These are phyloP conservation scores for Hypoxylon fuscum DNA, from an alignment of 495 filamentous ascomycete genomes.

Conservation along the genomic window DNA sequence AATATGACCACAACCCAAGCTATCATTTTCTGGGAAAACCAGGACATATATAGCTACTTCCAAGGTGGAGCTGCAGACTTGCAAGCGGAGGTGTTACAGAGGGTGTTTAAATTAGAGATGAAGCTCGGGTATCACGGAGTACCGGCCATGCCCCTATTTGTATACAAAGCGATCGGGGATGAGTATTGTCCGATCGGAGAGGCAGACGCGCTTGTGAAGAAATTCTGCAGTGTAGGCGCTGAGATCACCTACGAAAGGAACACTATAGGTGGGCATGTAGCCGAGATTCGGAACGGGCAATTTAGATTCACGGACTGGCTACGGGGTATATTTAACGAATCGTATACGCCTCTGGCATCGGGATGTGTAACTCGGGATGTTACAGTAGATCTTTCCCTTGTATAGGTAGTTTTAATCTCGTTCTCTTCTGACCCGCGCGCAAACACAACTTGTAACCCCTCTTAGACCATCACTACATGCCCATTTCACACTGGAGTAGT, in stretches of 20 bases:
- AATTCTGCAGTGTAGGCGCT: slow-evolving; percentile 49
- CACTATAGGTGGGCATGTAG: slow-evolving; percentile 44
- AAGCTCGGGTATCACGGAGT: slow-evolving; percentile 54
- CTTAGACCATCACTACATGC: neutral
- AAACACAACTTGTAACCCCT: neutral
- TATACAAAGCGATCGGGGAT: slow-evolving; percentile 62
- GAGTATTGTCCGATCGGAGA: slow-evolving; percentile 53
- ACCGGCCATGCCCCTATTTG: slow-evolving; percentile 57
- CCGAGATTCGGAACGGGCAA: slow-evolving; percentile 36
- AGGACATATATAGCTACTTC: slow-evolving; percentile 56
- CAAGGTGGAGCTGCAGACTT: slow-evolving; percentile 46
- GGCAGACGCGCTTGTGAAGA: slow-evolving; percentile 54
- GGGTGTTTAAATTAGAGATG: slow-evolving; percentile 45
- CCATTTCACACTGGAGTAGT: neutral
- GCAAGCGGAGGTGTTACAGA: slow-evolving; percentile 27
- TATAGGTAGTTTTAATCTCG: too few relatives aligned
- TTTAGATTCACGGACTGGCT: slow-evolving; percentile 34
- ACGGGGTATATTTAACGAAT: slow-evolving; percentile 33
- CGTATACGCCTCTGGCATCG: too few relatives aligned
- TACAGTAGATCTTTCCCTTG: too few relatives aligned
- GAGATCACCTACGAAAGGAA: slow-evolving; percentile 56
- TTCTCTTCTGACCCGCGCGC: too few relatives aligned
- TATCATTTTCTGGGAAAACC: slow-evolving; percentile 32
- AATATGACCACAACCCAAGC: slow-evolving; percentile 40
- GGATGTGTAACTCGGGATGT: too few relatives aligned